Conservation (phyloP, 257 asterid genomes). For the Avicennia marina region DNA sequence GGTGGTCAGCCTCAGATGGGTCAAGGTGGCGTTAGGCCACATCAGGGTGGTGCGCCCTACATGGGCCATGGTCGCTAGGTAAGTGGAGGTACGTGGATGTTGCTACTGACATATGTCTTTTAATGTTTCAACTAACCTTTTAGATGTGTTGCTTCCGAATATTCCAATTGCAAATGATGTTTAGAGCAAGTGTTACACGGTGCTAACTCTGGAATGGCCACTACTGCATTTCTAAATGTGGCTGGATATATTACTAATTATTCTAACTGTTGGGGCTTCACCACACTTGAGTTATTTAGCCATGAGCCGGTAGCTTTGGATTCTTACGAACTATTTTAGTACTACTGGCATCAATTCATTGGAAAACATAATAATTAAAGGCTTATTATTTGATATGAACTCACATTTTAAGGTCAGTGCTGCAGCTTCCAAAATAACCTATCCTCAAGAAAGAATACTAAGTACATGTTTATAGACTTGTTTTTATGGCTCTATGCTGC, state of each 20-base stretch:
- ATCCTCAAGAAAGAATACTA: too few relatives aligned
- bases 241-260: not conserved
- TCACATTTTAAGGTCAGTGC: too few relatives aligned
- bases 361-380: too few relatives aligned
- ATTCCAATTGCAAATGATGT: not conserved
- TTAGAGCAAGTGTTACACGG: not conserved
- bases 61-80: constrained; percentile 89
- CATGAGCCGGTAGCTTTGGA: not conserved
- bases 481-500: too few relatives aligned
- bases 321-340: not conserved
- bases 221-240: not conserved
- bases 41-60: constrained; percentile 91
- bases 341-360: too few relatives aligned
- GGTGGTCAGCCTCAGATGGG: constrained; percentile 73
- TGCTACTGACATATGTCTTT: not conserved
- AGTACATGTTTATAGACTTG: too few relatives aligned
- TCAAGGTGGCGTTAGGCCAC: constrained; percentile 75
- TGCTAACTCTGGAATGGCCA: too few relatives aligned
- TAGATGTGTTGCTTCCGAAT: not conserved
- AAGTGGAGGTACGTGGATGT: constrained; percentile 24
- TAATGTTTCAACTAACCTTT: not conserved
- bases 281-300: not conserved
- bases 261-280: not conserved
- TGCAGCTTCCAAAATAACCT: too few relatives aligned
- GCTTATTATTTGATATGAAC: too few relatives aligned